phyloP scores from a whole-genome alignment of 371 early-diverging fungal species.

The Syncephalastrum sp. region DNA sequence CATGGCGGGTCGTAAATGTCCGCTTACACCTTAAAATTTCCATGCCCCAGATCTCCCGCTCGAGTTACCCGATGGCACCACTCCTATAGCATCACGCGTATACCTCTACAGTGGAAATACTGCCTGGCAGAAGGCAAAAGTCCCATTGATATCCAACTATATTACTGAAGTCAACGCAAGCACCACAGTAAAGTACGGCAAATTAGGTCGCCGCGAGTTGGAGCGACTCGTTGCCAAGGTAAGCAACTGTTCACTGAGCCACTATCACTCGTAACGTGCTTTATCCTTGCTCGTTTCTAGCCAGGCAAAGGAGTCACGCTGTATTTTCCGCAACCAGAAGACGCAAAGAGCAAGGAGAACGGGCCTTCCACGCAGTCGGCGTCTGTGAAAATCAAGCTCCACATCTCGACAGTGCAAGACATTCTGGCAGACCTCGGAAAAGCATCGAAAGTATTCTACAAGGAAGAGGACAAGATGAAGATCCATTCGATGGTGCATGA shows the following conservation, averaged over 20 bases:
- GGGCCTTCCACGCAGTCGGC: conserved; percentile 18
- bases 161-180: conserved; percentile 43
- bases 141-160: conserved; percentile 42
- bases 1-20: background rate
- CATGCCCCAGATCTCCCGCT: conserved; percentile 58
- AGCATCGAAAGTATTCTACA: conserved; percentile 62
- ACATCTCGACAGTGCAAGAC: conserved; percentile 63
- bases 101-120: conserved; percentile 55
- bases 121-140: conserved; percentile 51
- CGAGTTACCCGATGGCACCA: conserved; percentile 76
- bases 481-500: conserved; percentile 56
- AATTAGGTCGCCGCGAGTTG: conserved; percentile 40
- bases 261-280: background rate
- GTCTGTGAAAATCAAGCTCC: conserved; percentile 40
- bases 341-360: background rate
- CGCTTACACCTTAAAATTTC: background rate
- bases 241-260: background rate
- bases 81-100: conserved; percentile 66
- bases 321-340: conserved; percentile 30
- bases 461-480: conserved; percentile 74
- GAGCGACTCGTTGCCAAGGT: conserved; percentile 57
- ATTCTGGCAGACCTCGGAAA: conserved; percentile 69
- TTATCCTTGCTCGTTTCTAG: conserved; percentile 14
- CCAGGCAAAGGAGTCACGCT: conserved; percentile 39
- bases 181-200: conserved; percentile 36